Conservation (phyloP, 805 yeast genomes). For the Candida saitoana region DNA sequence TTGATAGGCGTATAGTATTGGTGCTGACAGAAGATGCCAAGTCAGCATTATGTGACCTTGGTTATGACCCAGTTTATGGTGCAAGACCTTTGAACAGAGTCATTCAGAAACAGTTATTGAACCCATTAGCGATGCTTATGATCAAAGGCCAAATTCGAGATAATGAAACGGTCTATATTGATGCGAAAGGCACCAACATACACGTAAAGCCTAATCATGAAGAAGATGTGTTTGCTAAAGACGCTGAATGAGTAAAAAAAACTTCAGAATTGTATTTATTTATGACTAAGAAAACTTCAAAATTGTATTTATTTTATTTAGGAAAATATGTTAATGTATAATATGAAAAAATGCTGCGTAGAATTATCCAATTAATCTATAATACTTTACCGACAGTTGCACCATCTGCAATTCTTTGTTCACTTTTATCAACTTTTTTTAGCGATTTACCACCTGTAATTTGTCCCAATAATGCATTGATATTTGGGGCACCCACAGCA, state of each 20-base stretch:
- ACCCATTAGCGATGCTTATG: slow-evolving; percentile 79
- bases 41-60: slow-evolving; percentile 74
- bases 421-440: slow-evolving; percentile 47
- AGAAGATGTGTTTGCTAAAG: slow-evolving; percentile 9
- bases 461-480: slow-evolving; percentile 54
- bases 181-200: slow-evolving; percentile 21
- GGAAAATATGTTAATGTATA: slow-evolving; percentile 2
- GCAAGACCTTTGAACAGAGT: slow-evolving; percentile 94
- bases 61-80: slow-evolving; percentile 90
- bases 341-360: too few relatives aligned
- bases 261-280: background rate
- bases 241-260: background rate
- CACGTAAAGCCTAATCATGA: slow-evolving; percentile 31
- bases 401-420: slow-evolving; percentile 44
- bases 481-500: slow-evolving; percentile 27
- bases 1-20: slow-evolving; percentile 69
- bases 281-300: background rate
- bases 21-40: slow-evolving; percentile 60
- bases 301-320: slow-evolving; percentile 4
- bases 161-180: slow-evolving; percentile 29
- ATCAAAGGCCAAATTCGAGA: slow-evolving; percentile 71
- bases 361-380: slow-evolving; percentile 8
- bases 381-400: slow-evolving; percentile 49
- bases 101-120: slow-evolving; percentile 76
- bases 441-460: slow-evolving; percentile 50